phyloP scores from a whole-genome alignment of 2,329 filamentous ascomycete genomes.

The Penicillium verrucosum region DNA sequence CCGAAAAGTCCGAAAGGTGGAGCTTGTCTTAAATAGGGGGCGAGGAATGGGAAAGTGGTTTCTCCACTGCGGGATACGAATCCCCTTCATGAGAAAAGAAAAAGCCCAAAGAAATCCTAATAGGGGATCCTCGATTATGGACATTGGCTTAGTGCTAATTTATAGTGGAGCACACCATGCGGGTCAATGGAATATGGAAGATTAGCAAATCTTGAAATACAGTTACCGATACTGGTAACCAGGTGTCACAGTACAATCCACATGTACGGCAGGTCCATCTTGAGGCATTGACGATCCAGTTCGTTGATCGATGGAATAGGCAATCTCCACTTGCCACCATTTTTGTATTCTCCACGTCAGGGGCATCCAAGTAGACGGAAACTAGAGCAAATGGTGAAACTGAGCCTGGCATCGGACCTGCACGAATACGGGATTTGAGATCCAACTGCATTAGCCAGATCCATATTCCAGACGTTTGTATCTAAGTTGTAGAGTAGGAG shows the following conservation, averaged over 20 bases:
- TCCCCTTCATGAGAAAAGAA: neutral
- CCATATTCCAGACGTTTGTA: neutral
- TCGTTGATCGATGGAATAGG: neutral
- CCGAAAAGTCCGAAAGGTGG: neutral
- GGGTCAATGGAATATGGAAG: slow-evolving; percentile 4
- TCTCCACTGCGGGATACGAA: slow-evolving; percentile 1
- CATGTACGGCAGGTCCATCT: neutral
- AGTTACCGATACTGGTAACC: slow-evolving; percentile 6
- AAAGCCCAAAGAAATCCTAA: neutral
- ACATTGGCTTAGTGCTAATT: slow-evolving; percentile 1
- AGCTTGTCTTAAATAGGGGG: neutral
- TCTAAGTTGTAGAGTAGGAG: too few relatives aligned
- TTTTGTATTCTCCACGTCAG: too few relatives aligned
- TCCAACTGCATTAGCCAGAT: neutral
- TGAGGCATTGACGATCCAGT: slow-evolving; percentile 11
- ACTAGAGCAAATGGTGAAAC: neutral
- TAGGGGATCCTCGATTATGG: neutral
- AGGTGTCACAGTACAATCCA: neutral
- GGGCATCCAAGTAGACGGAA: neutral
- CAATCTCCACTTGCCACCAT: neutral
- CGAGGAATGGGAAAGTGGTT: neutral
- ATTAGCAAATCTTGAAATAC: slow-evolving; percentile 8
- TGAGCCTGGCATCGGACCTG: neutral
- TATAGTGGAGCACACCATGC: slow-evolving; percentile 5
- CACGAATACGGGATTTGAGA: neutral